Conservation (phyloP, 495 filamentous ascomycete genomes). For the Penicillium ochrochloron region DNA sequence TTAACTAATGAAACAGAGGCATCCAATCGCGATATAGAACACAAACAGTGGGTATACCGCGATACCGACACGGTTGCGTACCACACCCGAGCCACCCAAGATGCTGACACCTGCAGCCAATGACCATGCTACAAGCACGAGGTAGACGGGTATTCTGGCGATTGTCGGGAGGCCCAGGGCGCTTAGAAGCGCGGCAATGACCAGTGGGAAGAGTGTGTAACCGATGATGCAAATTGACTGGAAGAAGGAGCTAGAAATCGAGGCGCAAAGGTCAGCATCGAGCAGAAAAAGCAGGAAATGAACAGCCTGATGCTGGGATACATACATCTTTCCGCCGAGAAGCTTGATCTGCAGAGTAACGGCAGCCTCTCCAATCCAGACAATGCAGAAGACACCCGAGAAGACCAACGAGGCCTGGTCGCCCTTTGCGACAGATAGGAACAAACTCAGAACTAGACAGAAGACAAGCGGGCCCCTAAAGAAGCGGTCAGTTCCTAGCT, state of each 20-base stretch:
- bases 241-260: conserved; percentile 79
- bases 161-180: conserved; percentile 77
- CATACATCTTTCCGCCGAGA: conserved; percentile 95
- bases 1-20: conserved; percentile 94
- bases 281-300: background rate
- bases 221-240: conserved; percentile 97
- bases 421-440: conserved; percentile 77
- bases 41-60: conserved; percentile 94
- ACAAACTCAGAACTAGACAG: conserved; percentile 82
- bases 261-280: conserved; percentile 29
- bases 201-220: conserved; percentile 97
- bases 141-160: conserved; percentile 84
- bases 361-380: conserved; percentile 96
- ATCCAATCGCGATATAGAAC: conserved; percentile 93
- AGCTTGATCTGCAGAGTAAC: conserved; percentile 99
- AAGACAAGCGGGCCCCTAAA: conserved; percentile 85
- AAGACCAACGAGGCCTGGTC: conserved; percentile 88
- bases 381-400: conserved; percentile 91
- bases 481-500: conserved; percentile 9
- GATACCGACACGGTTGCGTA: conserved; percentile 91
- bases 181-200: conserved; percentile 88
- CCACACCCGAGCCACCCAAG: conserved; percentile 89
- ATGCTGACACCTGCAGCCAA: conserved; percentile 95
- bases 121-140: conserved; percentile 87
- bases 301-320: conserved; percentile 18